These are phyloP conservation scores for Acanthamoeba lenticulata DNA, from an alignment of 208 protist genomes.

Conservation along the genomic window DNA sequence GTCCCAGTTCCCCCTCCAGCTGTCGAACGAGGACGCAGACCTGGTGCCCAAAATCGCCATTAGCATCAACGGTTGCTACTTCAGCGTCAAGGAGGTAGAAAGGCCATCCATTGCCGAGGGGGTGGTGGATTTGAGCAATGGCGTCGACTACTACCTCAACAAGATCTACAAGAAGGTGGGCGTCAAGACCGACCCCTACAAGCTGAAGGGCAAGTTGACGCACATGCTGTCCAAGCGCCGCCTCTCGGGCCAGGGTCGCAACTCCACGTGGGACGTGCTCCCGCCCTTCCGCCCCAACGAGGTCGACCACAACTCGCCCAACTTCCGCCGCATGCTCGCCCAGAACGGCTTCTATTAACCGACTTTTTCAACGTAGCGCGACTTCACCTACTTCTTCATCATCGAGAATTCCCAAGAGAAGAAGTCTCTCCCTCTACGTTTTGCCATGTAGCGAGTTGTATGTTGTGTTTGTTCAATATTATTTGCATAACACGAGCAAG, in stretches of 20 bases:
- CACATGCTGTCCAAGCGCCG: not conserved
- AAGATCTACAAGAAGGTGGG: conserved; percentile 56
- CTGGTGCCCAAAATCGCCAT: not conserved
- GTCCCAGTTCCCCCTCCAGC: not conserved
- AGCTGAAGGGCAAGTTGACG: not conserved
- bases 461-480: not conserved
- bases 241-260: not conserved
- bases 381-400: not conserved
- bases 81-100: not conserved
- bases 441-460: not conserved
- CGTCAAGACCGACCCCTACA: not conserved
- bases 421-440: no score
- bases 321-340: not conserved
- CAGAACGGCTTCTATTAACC: not conserved
- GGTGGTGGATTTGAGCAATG: not conserved
- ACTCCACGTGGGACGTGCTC: not conserved
- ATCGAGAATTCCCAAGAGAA: not conserved
- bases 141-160: conserved; percentile 39
- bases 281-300: conserved; percentile 27
- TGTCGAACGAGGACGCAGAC: not conserved
- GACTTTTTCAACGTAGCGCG: not conserved
- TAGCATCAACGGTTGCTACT: not conserved
- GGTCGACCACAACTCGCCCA: conserved; percentile 32
- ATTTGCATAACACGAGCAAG: not conserved
- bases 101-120: not conserved